Conservation (phyloP, 2,329 filamentous ascomycete species). For the Paracoccidioides lutzii region DNA sequence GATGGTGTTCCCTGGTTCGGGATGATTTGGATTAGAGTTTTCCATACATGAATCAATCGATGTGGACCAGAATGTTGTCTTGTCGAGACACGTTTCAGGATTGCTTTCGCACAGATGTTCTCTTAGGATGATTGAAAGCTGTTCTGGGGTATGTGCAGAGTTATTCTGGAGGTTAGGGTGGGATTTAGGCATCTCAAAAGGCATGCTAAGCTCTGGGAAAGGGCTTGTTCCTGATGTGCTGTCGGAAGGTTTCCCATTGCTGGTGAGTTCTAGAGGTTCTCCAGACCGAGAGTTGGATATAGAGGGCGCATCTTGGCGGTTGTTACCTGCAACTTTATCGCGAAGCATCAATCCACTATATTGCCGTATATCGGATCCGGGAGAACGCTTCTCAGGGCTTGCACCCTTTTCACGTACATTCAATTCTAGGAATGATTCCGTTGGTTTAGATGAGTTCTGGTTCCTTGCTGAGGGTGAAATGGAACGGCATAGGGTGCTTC, state of each 20-base stretch:
- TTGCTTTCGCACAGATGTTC: not conserved
- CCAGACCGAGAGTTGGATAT: not conserved
- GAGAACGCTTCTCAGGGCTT: not conserved
- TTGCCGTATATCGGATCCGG: too few relatives aligned
- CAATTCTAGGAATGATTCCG: not conserved
- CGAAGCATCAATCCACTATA: not conserved
- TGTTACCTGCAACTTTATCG: not conserved
- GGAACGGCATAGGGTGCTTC: not conserved
- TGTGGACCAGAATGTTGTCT: not conserved
- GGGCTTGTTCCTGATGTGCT: not conserved
- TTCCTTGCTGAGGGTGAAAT: not conserved
- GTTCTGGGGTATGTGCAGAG: not conserved
- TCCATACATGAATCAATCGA: not conserved
- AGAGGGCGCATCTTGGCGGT: too few relatives aligned
- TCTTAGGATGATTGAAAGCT: not conserved
- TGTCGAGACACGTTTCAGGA: not conserved
- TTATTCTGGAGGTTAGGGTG: not conserved
- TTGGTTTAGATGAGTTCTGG: not conserved
- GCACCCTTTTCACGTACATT: not conserved
- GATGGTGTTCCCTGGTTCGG: not conserved
- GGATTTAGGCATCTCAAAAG: not conserved
- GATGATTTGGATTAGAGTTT: not conserved
- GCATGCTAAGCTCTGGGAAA: not conserved
- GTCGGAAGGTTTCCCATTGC: not conserved
- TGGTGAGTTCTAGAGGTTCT: not conserved